phyloP scores from a whole-genome alignment of 768 basidiomycete genomes.

The Pulveroboletus sp. region DNA sequence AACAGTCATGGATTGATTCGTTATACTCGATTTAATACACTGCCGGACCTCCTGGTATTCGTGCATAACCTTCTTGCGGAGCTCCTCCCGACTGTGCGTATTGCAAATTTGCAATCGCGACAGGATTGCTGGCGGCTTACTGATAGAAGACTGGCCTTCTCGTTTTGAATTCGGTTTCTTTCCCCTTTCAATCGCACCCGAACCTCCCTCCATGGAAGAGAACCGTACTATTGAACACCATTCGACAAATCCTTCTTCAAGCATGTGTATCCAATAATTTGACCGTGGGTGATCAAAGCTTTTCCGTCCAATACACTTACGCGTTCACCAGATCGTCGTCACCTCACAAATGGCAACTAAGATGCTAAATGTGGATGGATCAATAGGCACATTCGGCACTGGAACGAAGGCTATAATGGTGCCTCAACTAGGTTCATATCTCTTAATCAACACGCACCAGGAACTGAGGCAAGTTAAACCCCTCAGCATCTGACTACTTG shows the following conservation, averaged over 20 bases:
- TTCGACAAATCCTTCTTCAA: constrained; percentile 52
- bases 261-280: constrained; percentile 45
- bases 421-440: constrained; percentile 55
- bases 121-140: constrained; percentile 13
- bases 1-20: constrained; percentile 20
- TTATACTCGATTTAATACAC: constrained; percentile 36
- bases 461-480: constrained; percentile 4
- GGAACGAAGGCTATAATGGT: constrained; percentile 60
- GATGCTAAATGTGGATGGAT: constrained; percentile 59
- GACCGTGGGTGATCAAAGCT: constrained; percentile 38
- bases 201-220: constrained; percentile 37
- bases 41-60: constrained; percentile 57
- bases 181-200: constrained; percentile 54
- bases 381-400: constrained; percentile 61
- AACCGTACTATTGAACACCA: constrained; percentile 43
- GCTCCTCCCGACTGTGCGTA: constrained; percentile 47
- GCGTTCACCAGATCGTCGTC: constrained; percentile 41
- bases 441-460: constrained; percentile 4
- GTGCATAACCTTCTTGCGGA: constrained; percentile 49
- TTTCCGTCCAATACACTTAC: constrained; percentile 3
- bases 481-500: constrained; percentile 37
- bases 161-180: constrained; percentile 63
- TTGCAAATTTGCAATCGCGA: constrained; percentile 11
- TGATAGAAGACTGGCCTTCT: constrained; percentile 47
- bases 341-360: constrained; percentile 72